Conservation (phyloP, 192 early-diverging fungal species). For the Rhizophlyctis rosea region DNA sequence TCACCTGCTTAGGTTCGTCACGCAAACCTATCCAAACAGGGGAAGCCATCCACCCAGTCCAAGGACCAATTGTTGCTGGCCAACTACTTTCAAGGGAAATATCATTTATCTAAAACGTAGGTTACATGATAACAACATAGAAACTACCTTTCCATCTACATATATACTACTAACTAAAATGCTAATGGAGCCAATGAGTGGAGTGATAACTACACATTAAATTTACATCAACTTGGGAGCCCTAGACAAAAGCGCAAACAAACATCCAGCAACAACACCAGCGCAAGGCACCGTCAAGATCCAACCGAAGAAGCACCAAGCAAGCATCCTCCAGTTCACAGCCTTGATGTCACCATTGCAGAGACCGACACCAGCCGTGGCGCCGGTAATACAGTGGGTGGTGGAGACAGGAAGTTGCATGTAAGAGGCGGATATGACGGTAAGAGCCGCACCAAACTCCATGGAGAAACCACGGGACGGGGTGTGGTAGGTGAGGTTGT, state of each 20-base stretch:
- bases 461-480: slow-evolving; percentile 78
- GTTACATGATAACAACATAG: too few species aligned
- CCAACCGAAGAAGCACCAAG: slow-evolving; percentile 68
- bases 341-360: slow-evolving; percentile 61
- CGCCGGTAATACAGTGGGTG: slow-evolving; percentile 80
- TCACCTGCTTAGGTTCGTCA: too few species aligned
- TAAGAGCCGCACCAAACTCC: slow-evolving; percentile 72
- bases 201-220: too few species aligned
- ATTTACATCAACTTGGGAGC: slow-evolving; percentile 4
- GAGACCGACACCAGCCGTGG: slow-evolving; percentile 70
- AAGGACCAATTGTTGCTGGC: too few species aligned
- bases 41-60: too few species aligned
- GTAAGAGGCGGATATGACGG: slow-evolving; percentile 78
- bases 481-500: slow-evolving; percentile 79
- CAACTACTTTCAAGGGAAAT: too few species aligned
- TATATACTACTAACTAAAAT: too few species aligned
- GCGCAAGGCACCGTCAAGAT: slow-evolving; percentile 71
- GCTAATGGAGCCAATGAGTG: too few species aligned
- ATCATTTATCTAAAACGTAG: too few species aligned
- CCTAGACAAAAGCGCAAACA: slow-evolving; percentile 61
- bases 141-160: too few species aligned
- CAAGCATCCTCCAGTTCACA: slow-evolving; percentile 73
- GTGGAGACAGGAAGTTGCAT: slow-evolving; percentile 78
- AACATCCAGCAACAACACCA: slow-evolving; percentile 58
- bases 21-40: too few species aligned